These are phyloP conservation scores for Rhizopogon parksii DNA, from an alignment of 1,284 basidiomycete genomes.

Conservation along the genomic window DNA sequence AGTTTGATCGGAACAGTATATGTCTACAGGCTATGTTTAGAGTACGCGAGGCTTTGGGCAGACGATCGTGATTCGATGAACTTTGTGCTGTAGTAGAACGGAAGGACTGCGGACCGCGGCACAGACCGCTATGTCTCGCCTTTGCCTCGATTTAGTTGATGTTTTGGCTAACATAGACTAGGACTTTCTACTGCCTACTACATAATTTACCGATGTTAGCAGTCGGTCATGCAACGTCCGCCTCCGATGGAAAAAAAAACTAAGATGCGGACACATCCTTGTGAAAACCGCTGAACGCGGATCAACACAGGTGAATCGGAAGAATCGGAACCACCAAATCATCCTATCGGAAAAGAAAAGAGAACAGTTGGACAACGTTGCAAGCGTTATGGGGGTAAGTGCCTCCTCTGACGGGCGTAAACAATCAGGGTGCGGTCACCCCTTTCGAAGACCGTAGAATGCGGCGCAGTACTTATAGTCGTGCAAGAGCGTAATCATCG, in stretches of 20 bases:
- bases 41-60: constrained; percentile 80
- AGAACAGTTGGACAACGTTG: too few species aligned
- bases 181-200: neutral
- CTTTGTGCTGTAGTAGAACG: constrained; percentile 29
- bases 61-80: constrained; percentile 75
- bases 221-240: neutral
- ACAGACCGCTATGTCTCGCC: neutral
- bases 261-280: neutral
- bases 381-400: too few species aligned
- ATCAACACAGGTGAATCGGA: too few species aligned
- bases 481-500: too few species aligned
- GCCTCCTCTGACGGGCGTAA: too few species aligned
- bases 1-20: constrained; percentile 44
- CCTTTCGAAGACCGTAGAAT: too few species aligned
- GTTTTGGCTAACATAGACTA: too few species aligned
- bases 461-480: too few species aligned
- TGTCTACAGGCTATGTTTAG: constrained; percentile 83
- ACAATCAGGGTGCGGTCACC: too few species aligned
- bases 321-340: too few species aligned
- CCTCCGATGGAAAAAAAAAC: neutral
- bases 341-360: too few species aligned
- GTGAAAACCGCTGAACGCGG: too few species aligned
- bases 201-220: neutral
- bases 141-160: neutral
- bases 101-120: neutral